Percentiles rank a stretch among this genome's conserved stretches.
These are phyloP conservation scores for Lathyrus oleraceus DNA, from an alignment of 306 rosid genomes.

Conservation along the genomic window DNA sequence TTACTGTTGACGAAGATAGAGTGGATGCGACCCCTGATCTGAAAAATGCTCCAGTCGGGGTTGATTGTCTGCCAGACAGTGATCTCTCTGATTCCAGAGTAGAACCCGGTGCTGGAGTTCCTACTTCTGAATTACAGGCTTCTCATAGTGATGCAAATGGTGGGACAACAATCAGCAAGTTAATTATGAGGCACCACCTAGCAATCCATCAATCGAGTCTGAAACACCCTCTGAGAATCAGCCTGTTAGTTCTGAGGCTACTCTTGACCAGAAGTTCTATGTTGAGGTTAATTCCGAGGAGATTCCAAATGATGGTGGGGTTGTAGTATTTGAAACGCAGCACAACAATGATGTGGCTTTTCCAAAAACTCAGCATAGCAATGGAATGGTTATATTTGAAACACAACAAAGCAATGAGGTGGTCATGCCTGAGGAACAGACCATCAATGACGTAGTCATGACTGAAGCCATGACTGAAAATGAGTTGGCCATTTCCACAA, in stretches of 20 bases:
- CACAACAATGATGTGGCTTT: conserved; percentile 11
- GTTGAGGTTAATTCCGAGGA: conserved; percentile 20
- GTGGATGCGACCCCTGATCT: conserved; percentile 21
- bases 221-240: conserved; percentile 18
- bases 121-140: conserved; percentile 31
- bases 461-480: conserved; percentile 35
- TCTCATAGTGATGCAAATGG: conserved; percentile 32
- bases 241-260: conserved; percentile 16
- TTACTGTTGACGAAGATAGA: conserved; percentile 53
- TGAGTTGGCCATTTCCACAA: conserved; percentile 30
- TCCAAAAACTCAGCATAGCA: conserved; percentile 19
- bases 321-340: conserved; percentile 34
- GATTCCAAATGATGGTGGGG: conserved; percentile 16
- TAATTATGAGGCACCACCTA: conserved; percentile 4
- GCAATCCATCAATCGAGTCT: conserved; percentile 19
- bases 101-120: conserved; percentile 15
- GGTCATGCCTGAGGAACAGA: conserved; percentile 8
- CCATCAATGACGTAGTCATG: conserved; percentile 32
- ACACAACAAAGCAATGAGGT: conserved; percentile 26
- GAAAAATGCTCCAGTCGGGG: conserved; percentile 28
- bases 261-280: conserved; percentile 21
- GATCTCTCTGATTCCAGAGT: conserved; percentile 31
- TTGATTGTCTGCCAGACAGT: conserved; percentile 28
- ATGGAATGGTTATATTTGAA: conserved; percentile 15
- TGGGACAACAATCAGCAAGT: conserved; percentile 22